phyloP scores from a whole-genome alignment of 768 basidiomycete species.

The Hebeloma cylindrosporum region DNA sequence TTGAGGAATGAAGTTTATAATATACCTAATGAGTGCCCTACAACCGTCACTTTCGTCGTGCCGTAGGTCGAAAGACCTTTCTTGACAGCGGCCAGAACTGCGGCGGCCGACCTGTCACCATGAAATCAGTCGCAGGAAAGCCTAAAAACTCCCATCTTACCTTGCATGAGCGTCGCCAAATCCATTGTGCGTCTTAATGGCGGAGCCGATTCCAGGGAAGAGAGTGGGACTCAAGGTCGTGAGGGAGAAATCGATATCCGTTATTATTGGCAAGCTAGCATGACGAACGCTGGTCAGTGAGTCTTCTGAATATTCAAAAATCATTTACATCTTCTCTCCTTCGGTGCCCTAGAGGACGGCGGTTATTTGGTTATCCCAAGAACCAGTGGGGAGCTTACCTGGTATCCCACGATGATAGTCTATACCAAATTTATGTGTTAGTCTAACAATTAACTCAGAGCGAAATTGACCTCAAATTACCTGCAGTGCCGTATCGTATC shows the following conservation, averaged over 20 bases:
- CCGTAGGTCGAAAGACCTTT: conserved; percentile 34
- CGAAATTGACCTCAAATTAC: background rate
- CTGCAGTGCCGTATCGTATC: background rate
- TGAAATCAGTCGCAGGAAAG: background rate
- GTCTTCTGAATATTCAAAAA: too few relatives aligned
- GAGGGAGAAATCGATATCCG: conserved; percentile 35
- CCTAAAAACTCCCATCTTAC: conserved; percentile 4
- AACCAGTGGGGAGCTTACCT: too few relatives aligned
- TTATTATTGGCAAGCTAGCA: conserved; percentile 13
- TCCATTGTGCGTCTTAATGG: conserved; percentile 52
- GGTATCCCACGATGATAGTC: too few relatives aligned
- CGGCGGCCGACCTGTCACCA: conserved; percentile 39
- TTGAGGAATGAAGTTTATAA: background rate
- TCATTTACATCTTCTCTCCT: conserved; percentile 38
- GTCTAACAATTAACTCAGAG: conserved; percentile 10
- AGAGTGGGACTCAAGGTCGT: conserved; percentile 41
- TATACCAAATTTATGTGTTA: conserved; percentile 37
- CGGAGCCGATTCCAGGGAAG: conserved; percentile 53
- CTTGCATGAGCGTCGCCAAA: conserved; percentile 48
- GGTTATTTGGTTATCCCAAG: too few relatives aligned
- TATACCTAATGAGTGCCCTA: conserved; percentile 48
- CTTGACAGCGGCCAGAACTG: conserved; percentile 44
- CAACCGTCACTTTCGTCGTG: conserved; percentile 40
- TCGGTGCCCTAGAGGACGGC: conserved; percentile 47
- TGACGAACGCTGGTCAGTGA: background rate